Conservation (phyloP, 192 early-diverging fungal species). For the Backusella psychrophila region DNA sequence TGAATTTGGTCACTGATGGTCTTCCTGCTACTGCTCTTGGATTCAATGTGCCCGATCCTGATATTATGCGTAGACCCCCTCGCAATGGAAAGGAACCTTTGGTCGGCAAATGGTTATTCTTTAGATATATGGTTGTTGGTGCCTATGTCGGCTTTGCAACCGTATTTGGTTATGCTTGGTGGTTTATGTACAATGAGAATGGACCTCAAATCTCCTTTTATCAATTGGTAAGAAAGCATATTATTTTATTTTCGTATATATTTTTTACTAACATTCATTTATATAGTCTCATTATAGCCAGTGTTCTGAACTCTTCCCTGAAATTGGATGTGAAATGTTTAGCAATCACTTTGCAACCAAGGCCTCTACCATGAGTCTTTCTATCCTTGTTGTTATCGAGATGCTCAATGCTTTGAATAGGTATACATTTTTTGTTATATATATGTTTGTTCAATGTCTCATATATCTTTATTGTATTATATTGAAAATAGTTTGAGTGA, state of each 20-base stretch:
- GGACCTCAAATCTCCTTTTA: conserved; percentile 88
- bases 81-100: conserved; percentile 84
- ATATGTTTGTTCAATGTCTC: neutral
- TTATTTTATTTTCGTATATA: neutral
- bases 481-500: conserved; percentile 67
- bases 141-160: conserved; percentile 91
- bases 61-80: conserved; percentile 93
- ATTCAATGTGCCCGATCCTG: conserved; percentile 95
- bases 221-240: conserved; percentile 65
- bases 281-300: conserved; percentile 86
- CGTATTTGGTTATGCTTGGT: conserved; percentile 97
- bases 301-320: conserved; percentile 83
- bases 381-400: conserved; percentile 94
- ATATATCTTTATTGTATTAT: neutral
- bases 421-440: conserved; percentile 1
- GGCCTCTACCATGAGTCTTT: conserved; percentile 95
- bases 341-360: conserved; percentile 69
- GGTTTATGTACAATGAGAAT: conserved; percentile 89
- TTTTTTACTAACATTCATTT: neutral
- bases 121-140: conserved; percentile 94
- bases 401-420: conserved; percentile 99
- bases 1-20: conserved; percentile 97
- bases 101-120: conserved; percentile 91
- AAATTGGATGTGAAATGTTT: conserved; percentile 94
- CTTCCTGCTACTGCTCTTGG: conserved; percentile 97